Base-by-base conservation (phyloP, 73 alveolate species). In the Stentor coeruleus region DNA sequence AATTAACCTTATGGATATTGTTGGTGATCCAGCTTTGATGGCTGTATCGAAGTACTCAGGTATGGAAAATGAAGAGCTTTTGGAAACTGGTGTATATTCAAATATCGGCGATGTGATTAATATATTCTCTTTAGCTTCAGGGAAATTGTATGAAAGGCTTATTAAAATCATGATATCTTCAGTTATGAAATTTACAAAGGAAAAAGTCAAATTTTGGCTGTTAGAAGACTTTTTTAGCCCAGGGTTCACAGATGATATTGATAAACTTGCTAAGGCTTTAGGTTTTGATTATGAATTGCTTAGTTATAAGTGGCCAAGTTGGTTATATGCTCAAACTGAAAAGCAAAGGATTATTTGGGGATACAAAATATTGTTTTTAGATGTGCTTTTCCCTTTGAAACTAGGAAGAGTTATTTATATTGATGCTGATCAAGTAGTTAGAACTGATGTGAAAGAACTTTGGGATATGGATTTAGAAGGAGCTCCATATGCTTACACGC, bases 331-430 rank as follows among this genome's bases (percentile, higher is more conserved):
- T 20, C 84, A 83, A 55, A 37, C 49, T n/a, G 90, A 82, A 40
- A 89, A 89, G 75, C 89, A 82, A 84, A 82, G 95, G 60, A 74
- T 81, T 30, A 89, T 89, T 30, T 89, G 95, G 95, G 95, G 90
- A 28, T 89, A 89, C 86, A 89, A 89, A 77, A 89, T 89, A 59
- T 85, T 89, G 39, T 89, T 89, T 89, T 58, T 89, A 37, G 95
- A 89, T 38, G 95, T 60, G 73, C 59, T 85, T 20, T 89, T 89
- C 84, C 93, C 93, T 14, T 74, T 82, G 41, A 81, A 76, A 41
- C 83, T 89, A 41, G 74, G 86, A 49, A 81, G 79, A 81, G 60
- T 89, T 76, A 89, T 89, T 72, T 89, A 77, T 91, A 75, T 89
- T 20, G 95, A 89, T 59, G 92, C 95, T 0, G 95, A 89, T 81